These are phyloP conservation scores for Pichia scutulata DNA, from an alignment of 805 yeast genomes.

Conservation along the genomic window DNA sequence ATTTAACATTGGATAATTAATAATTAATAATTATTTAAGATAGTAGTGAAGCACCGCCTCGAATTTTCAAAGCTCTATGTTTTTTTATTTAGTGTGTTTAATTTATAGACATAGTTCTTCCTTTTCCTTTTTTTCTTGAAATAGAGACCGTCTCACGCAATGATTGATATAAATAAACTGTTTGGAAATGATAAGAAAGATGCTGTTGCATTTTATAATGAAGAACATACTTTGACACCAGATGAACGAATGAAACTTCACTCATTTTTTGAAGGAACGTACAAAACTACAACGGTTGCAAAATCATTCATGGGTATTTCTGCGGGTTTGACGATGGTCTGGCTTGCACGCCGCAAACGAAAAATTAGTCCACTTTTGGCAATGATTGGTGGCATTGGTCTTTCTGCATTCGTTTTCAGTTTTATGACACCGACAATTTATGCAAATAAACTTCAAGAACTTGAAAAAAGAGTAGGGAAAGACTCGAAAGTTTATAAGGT, in stretches of 20 bases:
- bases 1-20: no score
- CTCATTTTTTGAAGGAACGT: slow-evolving; percentile 29
- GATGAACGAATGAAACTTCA: slow-evolving; percentile 37
- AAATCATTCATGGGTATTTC: slow-evolving; percentile 36
- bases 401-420: slow-evolving; percentile 29
- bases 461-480: slow-evolving; percentile 22
- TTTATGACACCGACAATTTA: slow-evolving; percentile 26
- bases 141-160: background rate
- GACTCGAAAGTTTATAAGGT: slow-evolving; percentile 17
- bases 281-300: slow-evolving; percentile 26
- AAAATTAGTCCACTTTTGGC: slow-evolving; percentile 33
- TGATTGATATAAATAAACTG: slow-evolving; percentile 7
- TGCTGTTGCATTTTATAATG: slow-evolving; percentile 40
- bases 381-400: slow-evolving; percentile 33
- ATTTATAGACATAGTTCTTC: no score
- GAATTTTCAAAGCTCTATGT: background rate
- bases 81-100: no score
- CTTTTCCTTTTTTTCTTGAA: no score
- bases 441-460: slow-evolving; percentile 24
- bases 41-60: no score
- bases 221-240: slow-evolving; percentile 35
- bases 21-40: no score
- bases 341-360: slow-evolving; percentile 29
- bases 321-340: slow-evolving; percentile 36
- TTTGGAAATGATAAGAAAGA: slow-evolving; percentile 29